Evolutionary conservation across 2,329 filamentous ascomycete species (phyloP).

Genomic region (Fusarium metavorans): DNA sequence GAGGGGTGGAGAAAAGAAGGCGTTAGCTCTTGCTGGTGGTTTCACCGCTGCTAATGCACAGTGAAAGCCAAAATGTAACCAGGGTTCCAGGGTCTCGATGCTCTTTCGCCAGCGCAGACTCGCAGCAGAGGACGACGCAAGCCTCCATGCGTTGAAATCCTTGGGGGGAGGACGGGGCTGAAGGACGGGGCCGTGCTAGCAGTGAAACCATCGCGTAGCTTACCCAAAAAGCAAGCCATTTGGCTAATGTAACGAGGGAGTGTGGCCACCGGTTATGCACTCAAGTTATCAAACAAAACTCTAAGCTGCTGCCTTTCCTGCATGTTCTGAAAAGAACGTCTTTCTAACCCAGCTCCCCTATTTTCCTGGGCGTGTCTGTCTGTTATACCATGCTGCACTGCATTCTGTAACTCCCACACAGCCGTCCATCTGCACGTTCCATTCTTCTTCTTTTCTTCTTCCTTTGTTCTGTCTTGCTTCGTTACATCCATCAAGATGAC

Average conservation of each 20-base stretch:
- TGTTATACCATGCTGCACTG: slow-evolving; percentile 11
- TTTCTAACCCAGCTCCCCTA: background rate
- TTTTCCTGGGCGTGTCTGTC: background rate
- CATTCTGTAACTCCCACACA: slow-evolving; percentile 15
- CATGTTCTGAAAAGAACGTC: background rate
- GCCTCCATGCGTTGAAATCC: background rate
- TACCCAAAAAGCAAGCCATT: background rate
- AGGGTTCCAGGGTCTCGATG: slow-evolving; percentile 16
- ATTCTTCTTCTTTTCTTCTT: background rate
- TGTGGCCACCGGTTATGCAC: background rate
- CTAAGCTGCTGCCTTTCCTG: slow-evolving; percentile 7
- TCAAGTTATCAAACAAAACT: slow-evolving; percentile 24
- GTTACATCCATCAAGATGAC: slow-evolving; percentile 12
- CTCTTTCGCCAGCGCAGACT: slow-evolving; percentile 3
- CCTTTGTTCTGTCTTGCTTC: slow-evolving; percentile 2
- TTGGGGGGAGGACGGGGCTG: background rate
- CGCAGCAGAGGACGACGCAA: slow-evolving; percentile 7
- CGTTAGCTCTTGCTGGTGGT: slow-evolving; percentile 9
- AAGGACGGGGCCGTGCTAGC: slow-evolving; percentile 1
- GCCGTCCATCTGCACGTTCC: background rate
- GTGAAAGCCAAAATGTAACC: background rate
- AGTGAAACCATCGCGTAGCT: background rate
- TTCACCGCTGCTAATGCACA: slow-evolving; percentile 25
- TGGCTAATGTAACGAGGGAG: background rate
- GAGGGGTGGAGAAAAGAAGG: background rate